Evolutionary conservation across 768 basidiomycete genomes (phyloP), one percentile per base, ranked within the genome.

Genomic region (Lyophyllum atratum): DNA sequence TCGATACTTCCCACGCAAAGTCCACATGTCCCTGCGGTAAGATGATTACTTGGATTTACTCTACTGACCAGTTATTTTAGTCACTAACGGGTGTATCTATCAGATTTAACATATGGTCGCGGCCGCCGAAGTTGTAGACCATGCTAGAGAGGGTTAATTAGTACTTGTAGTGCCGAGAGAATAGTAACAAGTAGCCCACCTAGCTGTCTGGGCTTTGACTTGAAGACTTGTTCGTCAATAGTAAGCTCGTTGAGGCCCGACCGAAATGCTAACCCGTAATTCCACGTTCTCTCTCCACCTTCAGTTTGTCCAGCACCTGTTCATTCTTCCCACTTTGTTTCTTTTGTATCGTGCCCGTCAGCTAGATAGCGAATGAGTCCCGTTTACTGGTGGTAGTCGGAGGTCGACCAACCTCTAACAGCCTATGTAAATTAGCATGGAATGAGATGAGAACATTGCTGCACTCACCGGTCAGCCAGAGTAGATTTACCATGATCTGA

Each of bases 161-260:
- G 29, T 65, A 28, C 52, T 51, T 25, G 24, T 40, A 17, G 37
- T 19, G 42, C 47, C 29, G 4, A 19, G 11, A 54, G 29, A 46
- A 50, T 28, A 40, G 28, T 49, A 39, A 14, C 37, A 15, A 25
- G 7, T 33, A 33, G 51, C 60, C 47, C 55, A 90, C 90, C 90
- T 93, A 22, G 91, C 94, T 4, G 93, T 95, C 74, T 98, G 95
- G 3, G 96, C 96, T 74, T 97, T 95, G 69, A 98, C 96, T 92
- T n/a, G 62, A 4, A 37, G 26, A 33, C 24, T 43, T 43, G 40
- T 19, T 42, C 21, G 39, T 55, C 31, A 56, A 51, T 59, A 44
- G 31, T 39, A 42, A 44, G 44, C 34, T 28, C 37, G 45, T 37
- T 49, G 12, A 26, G 28, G 40, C 14, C 19, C 9, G n/a, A 3